Conservation (phyloP, 257 asterid genomes). For the Capsicum rhomboideum region DNA sequence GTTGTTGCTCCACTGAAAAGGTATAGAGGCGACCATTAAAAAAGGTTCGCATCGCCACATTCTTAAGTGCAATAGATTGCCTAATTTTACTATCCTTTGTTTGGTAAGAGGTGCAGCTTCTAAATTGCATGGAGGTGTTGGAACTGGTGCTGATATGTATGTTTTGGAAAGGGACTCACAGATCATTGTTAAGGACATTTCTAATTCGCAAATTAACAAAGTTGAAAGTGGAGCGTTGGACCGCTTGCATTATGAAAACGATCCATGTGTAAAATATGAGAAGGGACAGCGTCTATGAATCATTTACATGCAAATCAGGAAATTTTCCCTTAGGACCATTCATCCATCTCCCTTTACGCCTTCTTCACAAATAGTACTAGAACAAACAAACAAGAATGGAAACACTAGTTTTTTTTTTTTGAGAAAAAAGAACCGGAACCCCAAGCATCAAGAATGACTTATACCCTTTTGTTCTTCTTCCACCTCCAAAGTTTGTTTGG, state of each 20-base stretch:
- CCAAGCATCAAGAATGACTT: slow-evolving; percentile 22
- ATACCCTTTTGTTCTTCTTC: slow-evolving; percentile 10
- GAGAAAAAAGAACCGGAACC: neutral
- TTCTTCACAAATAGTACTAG: neutral
- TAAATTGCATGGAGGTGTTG: slow-evolving; percentile 85
- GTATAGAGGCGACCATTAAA: slow-evolving; percentile 95
- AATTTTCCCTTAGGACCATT: neutral
- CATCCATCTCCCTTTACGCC: neutral
- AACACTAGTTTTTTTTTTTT: neutral
- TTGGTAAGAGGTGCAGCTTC: slow-evolving; percentile 97
- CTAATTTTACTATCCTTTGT: slow-evolving; percentile 84
- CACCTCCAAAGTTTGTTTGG: slow-evolving; percentile 11
- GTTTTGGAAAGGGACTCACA: slow-evolving; percentile 88
- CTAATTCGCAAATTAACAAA: slow-evolving; percentile 81
- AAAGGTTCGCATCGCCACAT: slow-evolving; percentile 82
- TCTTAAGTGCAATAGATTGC: slow-evolving; percentile 77
- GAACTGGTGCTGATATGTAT: slow-evolving; percentile 89
- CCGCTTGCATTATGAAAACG: slow-evolving; percentile 87
- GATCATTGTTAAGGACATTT: slow-evolving; percentile 77
- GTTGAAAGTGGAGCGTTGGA: slow-evolving; percentile 93
- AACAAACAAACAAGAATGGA: neutral
- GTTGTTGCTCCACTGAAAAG: slow-evolving; percentile 92
- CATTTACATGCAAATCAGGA: neutral
- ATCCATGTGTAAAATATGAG: slow-evolving; percentile 60
- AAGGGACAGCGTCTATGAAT: slow-evolving; percentile 27